Evolutionary conservation across 1,284 basidiomycete species (phyloP), one percentile per base, ranked within the genome.

Genomic region (Papiliotrema terrestris): DNA sequence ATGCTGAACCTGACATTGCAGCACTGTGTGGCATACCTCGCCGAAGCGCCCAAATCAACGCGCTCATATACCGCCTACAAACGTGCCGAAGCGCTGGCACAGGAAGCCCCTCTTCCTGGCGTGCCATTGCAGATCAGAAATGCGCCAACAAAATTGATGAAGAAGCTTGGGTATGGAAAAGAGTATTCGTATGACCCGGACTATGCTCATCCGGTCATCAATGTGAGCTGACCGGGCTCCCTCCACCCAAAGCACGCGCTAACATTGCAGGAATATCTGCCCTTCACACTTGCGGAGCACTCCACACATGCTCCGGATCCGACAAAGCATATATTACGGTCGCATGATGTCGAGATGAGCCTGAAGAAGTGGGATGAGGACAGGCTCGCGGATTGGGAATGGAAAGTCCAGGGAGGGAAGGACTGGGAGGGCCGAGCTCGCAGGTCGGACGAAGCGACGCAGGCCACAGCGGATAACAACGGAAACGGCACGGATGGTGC

Each of bases 71-170:
- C 84, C 51, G 90, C 84, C 0, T 91, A 91, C 73, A 82, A 82
- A n/a, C 79, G 81, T 20, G 87, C 88, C 2, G 86, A 85, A 66
- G 82, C 75, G 37, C 83, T 83, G 2, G 86, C 85, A 4, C 81
- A 81, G 61, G 62, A 67, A 50, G 60, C 73, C 0, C 73, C 76
- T 5, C 59, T 74, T 11, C 71, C 71, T 9, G 67, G 62, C 8
- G 69, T 95, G 0, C 91, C 92, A 0, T 65, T 91, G 55, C 81
- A 84, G 54, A 81, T 94, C 60, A 82, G 92, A n/a, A 95, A 95
- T 71, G 91, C 91, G 1, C 91, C 91, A 2, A 94, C 91, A 5
- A 74, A 68, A 35, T 73, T 94, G 26, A 91, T 94, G 89, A 86
- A 86, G 67, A 81, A 86, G 19, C 80, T 94, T 0, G 89, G 87